Evolutionary conservation across 192 early-diverging fungal species (phyloP), one percentile per base, ranked within the genome.

Genomic region (Mortierella hygrophila): DNA sequence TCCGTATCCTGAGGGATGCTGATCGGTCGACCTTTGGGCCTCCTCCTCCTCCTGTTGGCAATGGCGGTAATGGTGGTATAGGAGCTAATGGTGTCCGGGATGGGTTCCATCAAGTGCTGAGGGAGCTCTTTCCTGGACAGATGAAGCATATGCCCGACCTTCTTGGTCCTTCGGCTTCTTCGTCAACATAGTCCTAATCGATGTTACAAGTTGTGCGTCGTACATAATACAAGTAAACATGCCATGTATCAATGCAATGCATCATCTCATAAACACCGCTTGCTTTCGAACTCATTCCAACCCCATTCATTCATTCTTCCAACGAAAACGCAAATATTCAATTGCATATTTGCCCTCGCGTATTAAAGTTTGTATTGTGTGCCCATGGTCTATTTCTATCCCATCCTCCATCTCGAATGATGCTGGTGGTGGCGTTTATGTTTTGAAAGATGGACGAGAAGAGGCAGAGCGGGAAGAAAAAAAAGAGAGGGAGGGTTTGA

Each of bases 1-100:
- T 86, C 6, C 79, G 84, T 1, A 86, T 86, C 16, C 75, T 86
- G 37, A 29, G 84, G n/a, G 84, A 86, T 73, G 84, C 84, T 18
- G 84, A 86, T 55, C 69, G 84, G 20, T 78, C 84, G n/a, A 81
- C 79, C 5, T 78, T 71, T 70, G 79, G 83, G 16, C 65, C 42
- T 8, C 44, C 44, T 46, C 10, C 44, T 46, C 44, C 42, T 44
- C 23, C 8, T 11, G 20, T 32, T 63, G 74, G 21, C 26, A 4
- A 23, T 4, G 20, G 18, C 4, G 49, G 4, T 54, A 54, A 23
- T 5, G 21, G 23, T 57, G 55, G 55, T 57, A 23, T 1, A 26
- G 55, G 60, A 2, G 60, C 29, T 32, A 65, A 4, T 11, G 70
- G 63, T 78, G 79, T 74, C 41, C 76, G 41, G 29, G 79, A 86